These are phyloP conservation scores for Phytophthora fragariae DNA, from an alignment of 352 stramenopile genomes.

Conservation along the genomic window DNA sequence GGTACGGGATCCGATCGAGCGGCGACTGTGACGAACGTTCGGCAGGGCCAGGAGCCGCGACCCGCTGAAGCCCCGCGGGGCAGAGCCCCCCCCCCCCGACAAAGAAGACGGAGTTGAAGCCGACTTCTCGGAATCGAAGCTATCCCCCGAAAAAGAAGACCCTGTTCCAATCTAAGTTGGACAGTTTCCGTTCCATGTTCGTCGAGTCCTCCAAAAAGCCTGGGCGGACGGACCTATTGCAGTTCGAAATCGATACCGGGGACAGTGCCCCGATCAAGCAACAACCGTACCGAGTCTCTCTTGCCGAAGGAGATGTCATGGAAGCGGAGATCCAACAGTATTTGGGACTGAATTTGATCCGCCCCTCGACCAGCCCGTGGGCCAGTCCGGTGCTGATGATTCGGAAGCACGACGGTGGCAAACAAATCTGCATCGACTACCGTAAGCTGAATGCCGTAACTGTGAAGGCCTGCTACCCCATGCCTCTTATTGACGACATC, in stretches of 20 bases:
- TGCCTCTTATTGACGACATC: constrained; percentile 26
- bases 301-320: constrained; percentile 14
- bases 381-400: constrained; percentile 7
- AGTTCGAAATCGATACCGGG: constrained; percentile 18
- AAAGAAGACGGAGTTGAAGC: too few relatives aligned
- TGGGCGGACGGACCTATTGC: background rate
- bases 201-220: too few relatives aligned
- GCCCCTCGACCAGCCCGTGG: constrained; percentile 5
- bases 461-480: constrained; percentile 11
- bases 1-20: too few relatives aligned
- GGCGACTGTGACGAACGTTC: too few relatives aligned
- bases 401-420: background rate
- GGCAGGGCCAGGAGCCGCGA: too few relatives aligned
- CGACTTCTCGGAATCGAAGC: too few relatives aligned
- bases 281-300: constrained; percentile 11
- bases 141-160: too few relatives aligned
- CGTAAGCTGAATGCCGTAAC: constrained; percentile 10
- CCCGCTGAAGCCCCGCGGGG: too few relatives aligned
- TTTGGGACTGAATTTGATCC: constrained; percentile 1
- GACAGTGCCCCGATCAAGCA: constrained; percentile 10
- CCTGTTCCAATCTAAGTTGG: background rate
- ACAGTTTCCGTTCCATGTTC: too few relatives aligned
- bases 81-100: too few relatives aligned
- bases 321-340: constrained; percentile 16
- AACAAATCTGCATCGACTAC: constrained; percentile 25